Conservation (phyloP, 2,329 filamentous ascomycete species). For the Golovinomyces cichoracearum region DNA sequence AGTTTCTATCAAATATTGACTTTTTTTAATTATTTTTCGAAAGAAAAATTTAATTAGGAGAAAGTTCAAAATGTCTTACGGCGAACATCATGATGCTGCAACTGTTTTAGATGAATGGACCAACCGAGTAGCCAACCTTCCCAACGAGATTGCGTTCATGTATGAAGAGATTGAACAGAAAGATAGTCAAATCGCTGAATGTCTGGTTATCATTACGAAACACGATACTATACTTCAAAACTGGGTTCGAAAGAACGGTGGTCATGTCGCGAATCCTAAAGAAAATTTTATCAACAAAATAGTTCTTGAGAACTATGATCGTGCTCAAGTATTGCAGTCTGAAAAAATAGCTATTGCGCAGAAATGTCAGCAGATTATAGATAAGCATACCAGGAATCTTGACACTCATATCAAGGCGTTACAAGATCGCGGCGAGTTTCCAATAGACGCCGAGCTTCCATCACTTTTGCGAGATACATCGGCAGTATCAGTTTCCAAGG, state of each 20-base stretch:
- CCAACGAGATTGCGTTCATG: slow-evolving; percentile 58
- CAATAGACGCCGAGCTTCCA: slow-evolving; percentile 29
- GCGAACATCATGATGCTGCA: slow-evolving; percentile 35
- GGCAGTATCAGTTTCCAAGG: slow-evolving; percentile 17
- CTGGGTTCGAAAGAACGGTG: slow-evolving; percentile 54
- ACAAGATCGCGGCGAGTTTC: slow-evolving; percentile 29
- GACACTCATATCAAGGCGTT: slow-evolving; percentile 37
- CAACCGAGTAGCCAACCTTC: slow-evolving; percentile 49
- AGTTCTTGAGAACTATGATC: slow-evolving; percentile 41
- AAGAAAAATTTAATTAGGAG: neutral
- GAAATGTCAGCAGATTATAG: slow-evolving; percentile 32
- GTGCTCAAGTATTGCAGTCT: slow-evolving; percentile 42
- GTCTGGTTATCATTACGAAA: slow-evolving; percentile 40
- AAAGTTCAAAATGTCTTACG: slow-evolving; percentile 26
- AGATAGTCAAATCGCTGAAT: slow-evolving; percentile 44
- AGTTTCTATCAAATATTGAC: too few species aligned
- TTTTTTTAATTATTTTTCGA: too few species aligned
- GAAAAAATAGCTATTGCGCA: slow-evolving; percentile 49
- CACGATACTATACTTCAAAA: slow-evolving; percentile 54
- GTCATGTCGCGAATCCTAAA: slow-evolving; percentile 46
- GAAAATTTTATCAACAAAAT: slow-evolving; percentile 41
- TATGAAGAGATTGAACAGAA: slow-evolving; percentile 65
- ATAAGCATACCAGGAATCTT: slow-evolving; percentile 36
- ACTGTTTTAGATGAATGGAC: slow-evolving; percentile 58
- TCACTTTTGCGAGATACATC: slow-evolving; percentile 33